Evolutionary conservation across 352 stramenopile genomes (phyloP).

Genomic region (Globisporangium barbulae): DNA sequence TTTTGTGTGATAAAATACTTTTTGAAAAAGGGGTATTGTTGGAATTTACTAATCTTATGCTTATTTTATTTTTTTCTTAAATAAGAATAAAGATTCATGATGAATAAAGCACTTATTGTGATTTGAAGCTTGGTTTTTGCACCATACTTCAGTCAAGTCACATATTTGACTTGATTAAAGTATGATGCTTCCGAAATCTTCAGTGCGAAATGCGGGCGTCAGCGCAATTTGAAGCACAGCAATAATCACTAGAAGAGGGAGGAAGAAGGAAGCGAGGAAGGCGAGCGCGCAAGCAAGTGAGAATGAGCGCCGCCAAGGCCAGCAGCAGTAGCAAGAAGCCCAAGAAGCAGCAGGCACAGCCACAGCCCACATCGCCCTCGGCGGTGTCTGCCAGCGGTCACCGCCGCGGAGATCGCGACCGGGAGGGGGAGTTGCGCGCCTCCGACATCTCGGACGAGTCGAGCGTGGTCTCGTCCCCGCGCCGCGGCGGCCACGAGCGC

Average conservation of each 20-base stretch:
- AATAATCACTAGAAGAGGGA: too few species aligned
- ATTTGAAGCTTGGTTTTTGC: too few species aligned
- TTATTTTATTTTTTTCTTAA: too few species aligned
- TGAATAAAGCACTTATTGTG: too few species aligned
- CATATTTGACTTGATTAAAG: too few species aligned
- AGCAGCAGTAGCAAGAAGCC: background rate
- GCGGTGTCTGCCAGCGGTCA: background rate
- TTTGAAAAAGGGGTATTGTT: too few species aligned
- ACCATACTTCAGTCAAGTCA: too few species aligned
- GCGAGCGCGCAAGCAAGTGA: background rate
- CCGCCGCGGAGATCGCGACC: background rate
- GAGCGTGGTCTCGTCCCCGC: slow-evolving; percentile 50
- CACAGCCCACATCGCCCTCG: slow-evolving; percentile 11
- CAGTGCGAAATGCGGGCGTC: background rate
- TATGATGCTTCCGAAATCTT: background rate
- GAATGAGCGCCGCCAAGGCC: slow-evolving; percentile 6
- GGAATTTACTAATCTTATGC: too few species aligned
- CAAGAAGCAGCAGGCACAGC: background rate
- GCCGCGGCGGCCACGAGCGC: slow-evolving; percentile 35
- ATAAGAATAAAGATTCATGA: too few species aligned
- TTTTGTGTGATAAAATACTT: too few species aligned
- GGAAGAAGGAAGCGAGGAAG: too few species aligned
- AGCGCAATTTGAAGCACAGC: slow-evolving; percentile 4
- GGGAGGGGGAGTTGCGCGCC: slow-evolving; percentile 7
- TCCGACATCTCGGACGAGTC: slow-evolving; percentile 50